phyloP scores from a whole-genome alignment of 129 eudicot species.

The Chrysanthemum makinoi region DNA sequence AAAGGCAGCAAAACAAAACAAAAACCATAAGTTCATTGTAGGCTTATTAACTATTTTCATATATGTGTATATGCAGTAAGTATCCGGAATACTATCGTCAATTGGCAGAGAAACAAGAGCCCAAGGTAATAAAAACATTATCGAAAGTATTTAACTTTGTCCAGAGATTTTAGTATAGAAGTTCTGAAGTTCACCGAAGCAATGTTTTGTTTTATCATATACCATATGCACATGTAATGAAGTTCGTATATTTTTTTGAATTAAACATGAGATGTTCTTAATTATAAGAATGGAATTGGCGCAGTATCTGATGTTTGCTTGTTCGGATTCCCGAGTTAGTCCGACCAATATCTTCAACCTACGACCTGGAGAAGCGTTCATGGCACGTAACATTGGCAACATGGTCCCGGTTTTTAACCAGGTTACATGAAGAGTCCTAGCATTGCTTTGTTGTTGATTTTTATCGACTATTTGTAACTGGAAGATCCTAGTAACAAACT shows the following conservation, averaged over 20 bases:
- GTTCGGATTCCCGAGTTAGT: conserved; percentile 38
- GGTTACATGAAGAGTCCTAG: conserved; percentile 12
- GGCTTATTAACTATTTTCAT: neutral
- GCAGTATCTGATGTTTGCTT: conserved; percentile 35
- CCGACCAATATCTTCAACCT: conserved; percentile 31
- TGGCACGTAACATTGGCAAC: conserved; percentile 24
- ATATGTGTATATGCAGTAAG: conserved; percentile 7
- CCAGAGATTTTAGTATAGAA: no score
- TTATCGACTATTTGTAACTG: neutral
- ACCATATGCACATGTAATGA: neutral
- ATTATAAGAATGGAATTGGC: neutral
- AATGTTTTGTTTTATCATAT: no score
- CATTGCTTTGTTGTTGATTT: no score
- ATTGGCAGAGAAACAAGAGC: conserved; percentile 27
- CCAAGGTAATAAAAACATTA: conserved; percentile 25
- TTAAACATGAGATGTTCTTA: neutral
- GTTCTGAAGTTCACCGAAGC: no score
- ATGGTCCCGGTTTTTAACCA: conserved; percentile 26
- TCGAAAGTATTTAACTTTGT: neutral
- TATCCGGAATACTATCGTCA: conserved; percentile 10
- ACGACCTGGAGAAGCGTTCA: conserved; percentile 34
- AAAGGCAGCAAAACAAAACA: neutral
- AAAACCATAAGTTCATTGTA: no score
- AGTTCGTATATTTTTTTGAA: neutral
- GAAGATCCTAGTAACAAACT: neutral